Base-by-base conservation (phyloP, 148 eudicot species). In the Talinum fruticosum region DNA sequence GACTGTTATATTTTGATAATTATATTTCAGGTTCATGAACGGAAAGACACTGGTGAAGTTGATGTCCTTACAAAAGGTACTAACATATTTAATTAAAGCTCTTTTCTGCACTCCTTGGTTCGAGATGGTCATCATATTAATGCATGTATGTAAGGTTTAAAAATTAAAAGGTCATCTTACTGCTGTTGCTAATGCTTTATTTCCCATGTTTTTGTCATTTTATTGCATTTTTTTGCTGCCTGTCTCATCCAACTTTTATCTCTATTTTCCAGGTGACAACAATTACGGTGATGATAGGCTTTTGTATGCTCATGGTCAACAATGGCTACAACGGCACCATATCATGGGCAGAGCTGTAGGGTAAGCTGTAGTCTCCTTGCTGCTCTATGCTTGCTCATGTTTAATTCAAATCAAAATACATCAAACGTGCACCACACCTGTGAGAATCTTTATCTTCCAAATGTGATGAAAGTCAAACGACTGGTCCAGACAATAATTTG, bases 331-430 rank as follows among this genome's bases (percentile, higher is more conserved):
- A 35, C 85, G 92, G 59, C 91, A 89, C 69, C 97, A 93, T 84
- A 89, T 93, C 69, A 84, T 92, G 91, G 97, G 97, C 69, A 85
- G 95, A 88, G 95, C 93, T 76, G 93, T 91, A 24, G 97, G 95
- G 95, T 93, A 87, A 88, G 84, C 53, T 29, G n/a, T 24, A 6
- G 8, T 53, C 35, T 8, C 62, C 15, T 49, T 75, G 33, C 71
- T 61, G 66, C 21, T 21, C 21, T 12, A 51, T 28, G 23, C 2
- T 28, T 62, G 57, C 38, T 74, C 34, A 35, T 5, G 24, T 54
- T 35, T 73, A 54, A 71, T 16, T 47, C 23, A 2, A 54, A 15
- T n/a, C n/a, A n/a, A n/a, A n/a, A n/a, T n/a, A n/a, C n/a, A n/a
- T n/a, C n/a, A n/a, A n/a, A n/a, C n/a, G n/a, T n/a, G n/a, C n/a